Conservation (phyloP, 2,329 filamentous ascomycete species). For the Scedosporium minutisporum region DNA sequence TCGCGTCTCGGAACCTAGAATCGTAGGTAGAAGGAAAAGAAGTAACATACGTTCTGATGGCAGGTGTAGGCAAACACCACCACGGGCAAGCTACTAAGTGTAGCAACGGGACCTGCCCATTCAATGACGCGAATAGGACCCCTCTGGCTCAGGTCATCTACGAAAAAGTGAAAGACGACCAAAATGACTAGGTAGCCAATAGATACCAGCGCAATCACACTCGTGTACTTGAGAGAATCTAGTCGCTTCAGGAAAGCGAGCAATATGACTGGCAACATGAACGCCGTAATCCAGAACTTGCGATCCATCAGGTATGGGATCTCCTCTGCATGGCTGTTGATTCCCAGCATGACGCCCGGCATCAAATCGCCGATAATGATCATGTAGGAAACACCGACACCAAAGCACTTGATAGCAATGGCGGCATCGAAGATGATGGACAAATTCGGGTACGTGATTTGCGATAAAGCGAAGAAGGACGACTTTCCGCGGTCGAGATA, state of each 20-base stretch:
- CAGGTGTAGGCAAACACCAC: slow-evolving; percentile 99
- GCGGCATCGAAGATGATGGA: slow-evolving; percentile 92
- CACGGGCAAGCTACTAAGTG: slow-evolving; percentile 80
- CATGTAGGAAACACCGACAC: slow-evolving; percentile 91
- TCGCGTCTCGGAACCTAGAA: no score
- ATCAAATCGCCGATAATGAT: slow-evolving; percentile 98
- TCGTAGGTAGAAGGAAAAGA: background rate
- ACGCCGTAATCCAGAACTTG: slow-evolving; percentile 95
- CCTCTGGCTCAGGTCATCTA: slow-evolving; percentile 65
- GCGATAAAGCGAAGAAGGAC: slow-evolving; percentile 93
- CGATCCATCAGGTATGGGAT: slow-evolving; percentile 73
- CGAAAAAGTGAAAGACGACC: slow-evolving; percentile 84
- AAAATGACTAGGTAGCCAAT: slow-evolving; percentile 91
- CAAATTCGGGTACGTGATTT: slow-evolving; percentile 93
- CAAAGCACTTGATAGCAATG: slow-evolving; percentile 96
- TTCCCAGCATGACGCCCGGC: slow-evolving; percentile 83
- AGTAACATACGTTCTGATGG: slow-evolving; percentile 73
- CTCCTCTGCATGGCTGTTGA: slow-evolving; percentile 52
- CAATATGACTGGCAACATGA: slow-evolving; percentile 94
- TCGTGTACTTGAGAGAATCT: slow-evolving; percentile 96
- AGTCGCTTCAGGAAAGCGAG: slow-evolving; percentile 83
- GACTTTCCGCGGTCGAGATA: slow-evolving; percentile 84
- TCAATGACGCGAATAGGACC: slow-evolving; percentile 65
- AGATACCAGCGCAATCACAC: slow-evolving; percentile 78
- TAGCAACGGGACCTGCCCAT: slow-evolving; percentile 70